phyloP scores from a whole-genome alignment of 2,329 filamentous ascomycete genomes.

The Epichloe hybrida region DNA sequence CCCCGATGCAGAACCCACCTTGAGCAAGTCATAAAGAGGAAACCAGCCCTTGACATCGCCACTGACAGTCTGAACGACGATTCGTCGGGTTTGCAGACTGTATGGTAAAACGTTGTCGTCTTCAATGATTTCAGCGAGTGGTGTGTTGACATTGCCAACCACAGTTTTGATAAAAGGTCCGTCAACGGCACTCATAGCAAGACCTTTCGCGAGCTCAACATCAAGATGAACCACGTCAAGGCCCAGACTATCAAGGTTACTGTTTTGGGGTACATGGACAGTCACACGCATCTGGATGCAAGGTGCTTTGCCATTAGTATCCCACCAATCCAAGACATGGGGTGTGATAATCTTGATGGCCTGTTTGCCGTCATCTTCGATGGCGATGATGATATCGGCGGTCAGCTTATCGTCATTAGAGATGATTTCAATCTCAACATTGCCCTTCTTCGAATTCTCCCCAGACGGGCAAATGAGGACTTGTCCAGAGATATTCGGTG shows the following conservation, averaged over 20 bases:
- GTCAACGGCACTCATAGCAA: slow-evolving; percentile 21
- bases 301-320: slow-evolving; percentile 15
- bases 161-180: slow-evolving; percentile 21
- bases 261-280: slow-evolving; percentile 29
- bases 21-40: slow-evolving; percentile 36
- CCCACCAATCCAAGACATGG: slow-evolving; percentile 19
- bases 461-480: slow-evolving; percentile 28
- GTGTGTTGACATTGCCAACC: slow-evolving; percentile 21
- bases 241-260: slow-evolving; percentile 23
- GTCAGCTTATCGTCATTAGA: slow-evolving; percentile 30
- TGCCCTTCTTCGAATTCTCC: slow-evolving; percentile 19
- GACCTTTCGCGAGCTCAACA: slow-evolving; percentile 25
- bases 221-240: slow-evolving; percentile 26
- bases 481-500: slow-evolving; percentile 29
- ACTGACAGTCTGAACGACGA: slow-evolving; percentile 28
- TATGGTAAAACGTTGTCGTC: slow-evolving; percentile 21
- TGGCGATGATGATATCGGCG: slow-evolving; percentile 20
- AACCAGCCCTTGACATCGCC: slow-evolving; percentile 34
- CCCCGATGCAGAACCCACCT: slow-evolving; percentile 31
- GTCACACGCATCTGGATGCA: slow-evolving; percentile 36
- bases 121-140: slow-evolving; percentile 14
- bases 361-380: slow-evolving; percentile 19
- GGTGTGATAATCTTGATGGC: slow-evolving; percentile 27
- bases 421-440: slow-evolving; percentile 29
- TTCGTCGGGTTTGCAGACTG: slow-evolving; percentile 27